Base-by-base conservation (phyloP, 345 rosid genomes). In the Angophora floribunda region DNA sequence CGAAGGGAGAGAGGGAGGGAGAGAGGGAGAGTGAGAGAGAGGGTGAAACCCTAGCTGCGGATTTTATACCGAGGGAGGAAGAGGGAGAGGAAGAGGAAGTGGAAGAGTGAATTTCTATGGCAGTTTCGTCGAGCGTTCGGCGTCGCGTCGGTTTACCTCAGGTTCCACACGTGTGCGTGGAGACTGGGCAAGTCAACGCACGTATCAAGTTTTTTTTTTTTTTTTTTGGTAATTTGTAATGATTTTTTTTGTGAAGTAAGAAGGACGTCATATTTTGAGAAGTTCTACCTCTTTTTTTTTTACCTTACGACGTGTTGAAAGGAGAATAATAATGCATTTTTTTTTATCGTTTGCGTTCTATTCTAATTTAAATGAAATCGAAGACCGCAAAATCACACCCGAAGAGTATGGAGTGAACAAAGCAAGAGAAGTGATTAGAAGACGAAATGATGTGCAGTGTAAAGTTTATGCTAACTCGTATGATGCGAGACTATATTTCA, bases 1-100 rank as follows among this genome's bases (percentile, higher is more conserved):
- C 41, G 49, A 24, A 41, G 49, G 19, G 75, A n/a, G 79, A 15
- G 41, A 30, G 41, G 12, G 70, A 28, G 70, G 15, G 50, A 17
- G 55, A 6, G 26, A 26, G 70, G 10, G 15, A 3, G 14, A 28
- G 30, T n/a, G 28, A 9, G 61, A 17, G 52, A 24, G 86, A 52
- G 9, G 47, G 61, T 17, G 87, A 85, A 85, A 85, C 87, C 87
- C 87, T 85, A 85, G 87, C 63, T 52, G 87, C 47, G 61, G 49
- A 85, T 52, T 59, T 75, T 75, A 75, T 75, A 41, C 84, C 28
- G 84, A 19, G 49, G 84, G 44, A 32, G 61, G 61, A 16, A 45
- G 45, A 32, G 61, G 61, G 7, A 45, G 45, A 36, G 41, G 41
- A 36, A 36, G 41, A 36, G 41, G 41, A 36, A 36, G 41, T 2